Conservation (phyloP, 225 moss, liverwort and hornwort species). For the Anthoceros angustus region DNA sequence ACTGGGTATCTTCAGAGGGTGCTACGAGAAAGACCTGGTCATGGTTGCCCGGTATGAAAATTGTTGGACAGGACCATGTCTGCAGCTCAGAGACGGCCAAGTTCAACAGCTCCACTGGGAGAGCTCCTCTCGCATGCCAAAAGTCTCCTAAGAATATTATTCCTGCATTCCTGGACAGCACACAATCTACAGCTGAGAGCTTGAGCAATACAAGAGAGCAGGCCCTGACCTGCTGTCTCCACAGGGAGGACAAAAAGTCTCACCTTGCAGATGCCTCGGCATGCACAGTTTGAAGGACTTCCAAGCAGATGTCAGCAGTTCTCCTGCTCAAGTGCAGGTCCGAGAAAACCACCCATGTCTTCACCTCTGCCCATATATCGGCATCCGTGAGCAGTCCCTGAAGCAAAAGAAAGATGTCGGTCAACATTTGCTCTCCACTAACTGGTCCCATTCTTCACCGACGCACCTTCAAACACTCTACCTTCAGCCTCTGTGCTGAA, state of each 20-base stretch:
- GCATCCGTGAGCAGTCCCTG: slow-evolving; percentile 8
- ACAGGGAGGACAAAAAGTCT: slow-evolving; percentile 7
- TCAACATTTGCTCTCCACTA: too few relatives aligned
- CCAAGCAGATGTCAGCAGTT: slow-evolving; percentile 64
- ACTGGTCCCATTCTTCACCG: too few relatives aligned
- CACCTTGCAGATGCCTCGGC: slow-evolving; percentile 59
- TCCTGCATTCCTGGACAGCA: slow-evolving; percentile 57
- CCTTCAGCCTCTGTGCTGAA: too few relatives aligned
- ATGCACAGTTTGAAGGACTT: slow-evolving; percentile 69
- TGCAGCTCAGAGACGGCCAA: slow-evolving; percentile 56
- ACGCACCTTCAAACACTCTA: too few relatives aligned
- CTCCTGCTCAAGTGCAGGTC: slow-evolving; percentile 93
- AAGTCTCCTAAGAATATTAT: slow-evolving; percentile 90
- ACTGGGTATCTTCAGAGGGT: not conserved
- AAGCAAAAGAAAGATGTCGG: not conserved
- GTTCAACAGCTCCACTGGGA: slow-evolving; percentile 90
- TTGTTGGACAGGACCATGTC: slow-evolving; percentile 73
- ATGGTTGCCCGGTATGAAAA: slow-evolving; percentile 95
- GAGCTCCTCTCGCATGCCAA: slow-evolving; percentile 91
- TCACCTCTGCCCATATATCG: slow-evolving; percentile 49
- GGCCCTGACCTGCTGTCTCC: not conserved
- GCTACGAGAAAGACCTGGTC: slow-evolving; percentile 48
- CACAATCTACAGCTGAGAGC: not conserved
- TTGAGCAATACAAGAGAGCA: not conserved
- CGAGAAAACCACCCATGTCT: slow-evolving; percentile 90